A percentile compares a stretch with the other conserved stretches of the same genome.
These are phyloP conservation scores for Vachellia pachyceras DNA, from an alignment of 306 rosid species.

Conservation along the genomic window DNA sequence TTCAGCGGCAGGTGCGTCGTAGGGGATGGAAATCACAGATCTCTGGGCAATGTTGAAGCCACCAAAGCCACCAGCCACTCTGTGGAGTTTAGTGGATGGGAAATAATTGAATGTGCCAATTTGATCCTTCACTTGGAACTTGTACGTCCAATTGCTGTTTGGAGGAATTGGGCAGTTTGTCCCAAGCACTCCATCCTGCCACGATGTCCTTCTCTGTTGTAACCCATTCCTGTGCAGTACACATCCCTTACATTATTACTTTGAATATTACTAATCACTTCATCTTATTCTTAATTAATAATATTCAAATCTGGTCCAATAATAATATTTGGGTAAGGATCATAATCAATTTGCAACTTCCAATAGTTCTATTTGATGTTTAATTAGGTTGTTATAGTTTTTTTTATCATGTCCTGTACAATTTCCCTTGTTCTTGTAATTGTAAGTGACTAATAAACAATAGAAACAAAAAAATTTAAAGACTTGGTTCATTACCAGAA, in stretches of 20 bases:
- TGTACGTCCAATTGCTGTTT: constrained; percentile 81
- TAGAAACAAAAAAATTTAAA: too few relatives aligned
- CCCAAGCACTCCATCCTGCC: constrained; percentile 93
- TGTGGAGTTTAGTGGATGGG: constrained; percentile 73
- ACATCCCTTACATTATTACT: too few relatives aligned
- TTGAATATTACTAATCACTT: too few relatives aligned
- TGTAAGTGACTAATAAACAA: too few relatives aligned
- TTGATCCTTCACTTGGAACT: constrained; percentile 85
- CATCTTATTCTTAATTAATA: background rate
- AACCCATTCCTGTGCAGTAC: constrained; percentile 80
- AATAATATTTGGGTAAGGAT: too few relatives aligned
- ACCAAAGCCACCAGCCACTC: constrained; percentile 83
- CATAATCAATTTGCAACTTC: too few relatives aligned
- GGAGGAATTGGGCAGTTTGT: constrained; percentile 92
- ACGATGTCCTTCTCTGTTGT: constrained; percentile 68
- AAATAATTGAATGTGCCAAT: constrained; percentile 77
- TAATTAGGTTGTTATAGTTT: too few relatives aligned
- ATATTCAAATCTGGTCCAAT: too few relatives aligned
- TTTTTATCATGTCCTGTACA: too few relatives aligned
- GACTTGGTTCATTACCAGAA: too few relatives aligned
- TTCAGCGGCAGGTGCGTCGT: constrained; percentile 60
- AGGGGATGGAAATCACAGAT: constrained; percentile 70
- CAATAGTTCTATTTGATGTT: too few relatives aligned
- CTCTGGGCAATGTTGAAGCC: constrained; percentile 69
- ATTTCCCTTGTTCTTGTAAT: too few relatives aligned